Evolutionary conservation across 306 rosid genomes (phyloP).

Genomic region (Castanea sativa): DNA sequence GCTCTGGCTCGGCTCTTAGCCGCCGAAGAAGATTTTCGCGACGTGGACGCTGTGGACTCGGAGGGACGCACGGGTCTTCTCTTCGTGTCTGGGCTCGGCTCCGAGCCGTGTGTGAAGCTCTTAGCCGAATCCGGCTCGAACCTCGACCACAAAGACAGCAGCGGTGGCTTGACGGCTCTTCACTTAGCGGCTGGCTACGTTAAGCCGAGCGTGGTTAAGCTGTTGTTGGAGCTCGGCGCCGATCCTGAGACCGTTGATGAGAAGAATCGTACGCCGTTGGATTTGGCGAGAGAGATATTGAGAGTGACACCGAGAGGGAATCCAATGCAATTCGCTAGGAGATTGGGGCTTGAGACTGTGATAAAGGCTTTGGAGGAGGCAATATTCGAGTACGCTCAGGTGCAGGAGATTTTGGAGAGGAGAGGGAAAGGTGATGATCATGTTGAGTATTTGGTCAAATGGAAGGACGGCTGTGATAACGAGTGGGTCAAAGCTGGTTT

Average conservation of each 20-base stretch:
- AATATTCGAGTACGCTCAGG: slow-evolving; percentile 74
- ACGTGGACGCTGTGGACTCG: slow-evolving; percentile 61
- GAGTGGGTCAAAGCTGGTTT: slow-evolving; percentile 74
- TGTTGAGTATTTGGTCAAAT: slow-evolving; percentile 66
- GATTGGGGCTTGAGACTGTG: slow-evolving; percentile 60
- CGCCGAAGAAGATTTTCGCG: slow-evolving; percentile 49
- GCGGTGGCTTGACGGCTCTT: slow-evolving; percentile 61
- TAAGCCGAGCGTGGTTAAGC: slow-evolving; percentile 55
- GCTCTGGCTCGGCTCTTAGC: slow-evolving; percentile 36
- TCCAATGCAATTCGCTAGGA: slow-evolving; percentile 65
- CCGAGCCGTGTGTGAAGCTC: slow-evolving; percentile 53
- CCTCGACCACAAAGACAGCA: slow-evolving; percentile 52
- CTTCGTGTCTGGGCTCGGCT: slow-evolving; percentile 74
- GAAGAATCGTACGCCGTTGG: slow-evolving; percentile 57
- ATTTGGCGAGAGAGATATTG: slow-evolving; percentile 56
- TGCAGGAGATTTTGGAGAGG: slow-evolving; percentile 61
- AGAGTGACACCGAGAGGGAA: slow-evolving; percentile 70
- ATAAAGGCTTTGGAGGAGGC: slow-evolving; percentile 52
- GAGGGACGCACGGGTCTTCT: slow-evolving; percentile 75
- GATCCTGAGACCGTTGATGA: slow-evolving; percentile 64
- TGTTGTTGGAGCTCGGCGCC: slow-evolving; percentile 55
- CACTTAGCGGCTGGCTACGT: slow-evolving; percentile 90
- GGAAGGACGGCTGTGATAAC: slow-evolving; percentile 77
- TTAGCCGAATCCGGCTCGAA: slow-evolving; percentile 62
- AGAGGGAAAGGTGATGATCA: slow-evolving; percentile 75